These are phyloP conservation scores for Arbutus unedo DNA, from an alignment of 148 eudicot genomes.

Conservation along the genomic window DNA sequence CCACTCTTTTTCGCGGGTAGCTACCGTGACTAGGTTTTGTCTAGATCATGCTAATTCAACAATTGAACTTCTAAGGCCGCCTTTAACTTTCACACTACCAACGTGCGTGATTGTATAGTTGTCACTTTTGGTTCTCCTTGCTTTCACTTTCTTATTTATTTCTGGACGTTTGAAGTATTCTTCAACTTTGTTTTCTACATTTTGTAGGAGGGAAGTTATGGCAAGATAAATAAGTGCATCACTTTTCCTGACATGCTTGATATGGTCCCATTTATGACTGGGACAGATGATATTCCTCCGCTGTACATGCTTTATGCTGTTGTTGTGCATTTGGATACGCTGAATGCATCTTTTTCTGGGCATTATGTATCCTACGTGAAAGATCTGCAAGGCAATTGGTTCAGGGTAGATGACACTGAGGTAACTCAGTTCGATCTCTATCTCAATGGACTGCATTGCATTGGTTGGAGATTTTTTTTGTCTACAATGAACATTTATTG, in stretches of 20 bases:
- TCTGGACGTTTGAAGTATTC: slow-evolving; percentile 1
- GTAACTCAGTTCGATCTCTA: slow-evolving; percentile 28
- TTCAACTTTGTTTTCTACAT: slow-evolving; percentile 11
- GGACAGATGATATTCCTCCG: slow-evolving; percentile 80
- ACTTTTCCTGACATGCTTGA: slow-evolving; percentile 91
- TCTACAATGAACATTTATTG: neutral
- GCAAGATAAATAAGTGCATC: slow-evolving; percentile 85
- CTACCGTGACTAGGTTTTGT: neutral
- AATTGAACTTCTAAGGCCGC: neutral
- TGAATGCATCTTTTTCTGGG: slow-evolving; percentile 95
- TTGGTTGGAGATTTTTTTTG: neutral
- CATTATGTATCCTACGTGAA: slow-evolving; percentile 87
- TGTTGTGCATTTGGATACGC: slow-evolving; percentile 85
- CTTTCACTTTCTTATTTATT: neutral
- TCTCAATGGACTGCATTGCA: neutral
- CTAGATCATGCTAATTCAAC: neutral
- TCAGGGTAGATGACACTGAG: slow-evolving; percentile 84
- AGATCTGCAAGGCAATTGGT: slow-evolving; percentile 82
- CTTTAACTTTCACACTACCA: neutral
- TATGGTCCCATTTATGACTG: slow-evolving; percentile 90
- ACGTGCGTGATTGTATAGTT: neutral
- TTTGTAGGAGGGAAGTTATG: slow-evolving; percentile 82
- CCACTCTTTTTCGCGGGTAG: neutral
- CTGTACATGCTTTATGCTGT: slow-evolving; percentile 86
- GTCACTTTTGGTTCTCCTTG: neutral